Percentiles rank a stretch among this genome's conserved stretches.
Conservation (phyloP, 306 rosid species). For the Fragaria ananassa region DNA sequence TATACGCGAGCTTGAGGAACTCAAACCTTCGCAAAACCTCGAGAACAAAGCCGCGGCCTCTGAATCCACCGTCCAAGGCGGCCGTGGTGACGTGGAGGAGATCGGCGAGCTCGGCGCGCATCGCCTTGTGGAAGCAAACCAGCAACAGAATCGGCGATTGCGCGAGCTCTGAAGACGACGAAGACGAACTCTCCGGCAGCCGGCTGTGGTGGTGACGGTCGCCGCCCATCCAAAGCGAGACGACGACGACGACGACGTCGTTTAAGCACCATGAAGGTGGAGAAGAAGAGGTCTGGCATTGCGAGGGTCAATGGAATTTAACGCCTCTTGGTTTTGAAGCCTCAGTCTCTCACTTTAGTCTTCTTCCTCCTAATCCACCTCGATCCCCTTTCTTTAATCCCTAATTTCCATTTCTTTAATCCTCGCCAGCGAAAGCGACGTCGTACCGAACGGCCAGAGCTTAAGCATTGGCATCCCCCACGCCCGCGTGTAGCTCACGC, state of each 20-base stretch:
- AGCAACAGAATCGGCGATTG: constrained; percentile 66
- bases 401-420: not conserved
- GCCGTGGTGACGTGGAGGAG: constrained; percentile 43
- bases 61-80: constrained; percentile 30
- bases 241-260: constrained; percentile 19
- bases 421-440: constrained; percentile 16
- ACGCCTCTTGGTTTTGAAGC: constrained; percentile 3
- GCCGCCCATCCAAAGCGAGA: constrained; percentile 58
- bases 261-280: constrained; percentile 52
- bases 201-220: constrained; percentile 16
- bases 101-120: constrained; percentile 57
- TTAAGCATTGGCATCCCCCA: not conserved
- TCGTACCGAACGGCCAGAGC: constrained; percentile 3
- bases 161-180: constrained; percentile 15
- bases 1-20: constrained; percentile 58
- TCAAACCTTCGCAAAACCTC: constrained; percentile 57
- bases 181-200: constrained; percentile 12
- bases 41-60: constrained; percentile 26
- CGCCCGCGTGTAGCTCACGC: not conserved
- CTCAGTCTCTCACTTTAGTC: not conserved
- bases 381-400: not conserved
- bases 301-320: constrained; percentile 16
- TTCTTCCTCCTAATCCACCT: not conserved
- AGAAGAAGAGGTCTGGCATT: constrained; percentile 29
- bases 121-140: constrained; percentile 66